Percentiles rank a stretch among this genome's conserved stretches.
phyloP scores from a whole-genome alignment of 305 asterid species.

The Plantago lanceolata region DNA sequence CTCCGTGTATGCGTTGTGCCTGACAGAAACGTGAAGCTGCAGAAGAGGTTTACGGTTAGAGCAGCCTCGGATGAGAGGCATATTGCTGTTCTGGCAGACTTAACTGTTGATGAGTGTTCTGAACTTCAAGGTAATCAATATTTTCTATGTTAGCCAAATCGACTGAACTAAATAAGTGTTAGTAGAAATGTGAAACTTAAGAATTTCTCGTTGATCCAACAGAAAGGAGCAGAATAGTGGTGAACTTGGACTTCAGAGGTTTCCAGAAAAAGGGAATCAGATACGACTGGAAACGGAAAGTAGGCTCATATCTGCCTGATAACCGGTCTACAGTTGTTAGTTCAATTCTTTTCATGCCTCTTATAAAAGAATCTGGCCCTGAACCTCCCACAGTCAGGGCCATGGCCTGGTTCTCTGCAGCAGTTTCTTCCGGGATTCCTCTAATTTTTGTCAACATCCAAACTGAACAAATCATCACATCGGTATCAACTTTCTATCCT shows the following conservation, averaged over 20 bases:
- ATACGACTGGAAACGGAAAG: constrained; percentile 47
- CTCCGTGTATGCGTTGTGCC: constrained; percentile 36
- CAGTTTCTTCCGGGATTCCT: constrained; percentile 47
- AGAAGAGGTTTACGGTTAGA: constrained; percentile 36
- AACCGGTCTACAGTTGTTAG: constrained; percentile 36
- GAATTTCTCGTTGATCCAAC: constrained; percentile 13
- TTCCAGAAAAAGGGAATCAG: constrained; percentile 35
- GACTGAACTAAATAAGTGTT: not conserved
- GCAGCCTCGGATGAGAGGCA: constrained; percentile 49
- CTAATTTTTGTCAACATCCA: constrained; percentile 42
- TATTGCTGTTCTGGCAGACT: constrained; percentile 42
- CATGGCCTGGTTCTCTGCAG: constrained; percentile 60
- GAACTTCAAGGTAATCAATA: constrained; percentile 40
- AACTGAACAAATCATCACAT: constrained; percentile 41
- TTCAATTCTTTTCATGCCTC: constrained; percentile 48
- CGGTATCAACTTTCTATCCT: constrained; percentile 23
- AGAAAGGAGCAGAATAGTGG: constrained; percentile 50
- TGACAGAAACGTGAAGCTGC: constrained; percentile 32
- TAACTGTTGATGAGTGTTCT: constrained; percentile 40
- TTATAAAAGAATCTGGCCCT: constrained; percentile 27
- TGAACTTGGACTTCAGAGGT: constrained; percentile 37
- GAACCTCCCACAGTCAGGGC: constrained; percentile 39
- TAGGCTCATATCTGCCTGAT: constrained; percentile 41
- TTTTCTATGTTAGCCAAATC: not conserved
- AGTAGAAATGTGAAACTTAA: not conserved